phyloP scores from a whole-genome alignment of 345 rosid species.

The Pugionium cornutum region DNA sequence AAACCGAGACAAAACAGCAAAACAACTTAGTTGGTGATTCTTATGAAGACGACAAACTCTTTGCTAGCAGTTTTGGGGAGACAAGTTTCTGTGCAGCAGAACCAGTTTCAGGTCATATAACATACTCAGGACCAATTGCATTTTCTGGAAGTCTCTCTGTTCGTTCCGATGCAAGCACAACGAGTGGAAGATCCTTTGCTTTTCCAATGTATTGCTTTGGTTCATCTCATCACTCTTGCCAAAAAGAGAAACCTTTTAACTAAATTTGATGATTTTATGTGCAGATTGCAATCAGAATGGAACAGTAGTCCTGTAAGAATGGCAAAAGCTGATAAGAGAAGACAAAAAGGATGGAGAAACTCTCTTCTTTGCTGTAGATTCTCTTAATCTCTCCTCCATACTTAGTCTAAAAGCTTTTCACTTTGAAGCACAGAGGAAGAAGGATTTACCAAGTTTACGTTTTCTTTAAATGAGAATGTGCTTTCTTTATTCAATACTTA shows the following conservation, averaged over 20 bases:
- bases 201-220: constrained; percentile 64
- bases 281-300: constrained; percentile 93
- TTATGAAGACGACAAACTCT: constrained; percentile 28
- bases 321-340: constrained; percentile 70
- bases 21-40: constrained; percentile 5
- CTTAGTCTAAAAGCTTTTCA: constrained; percentile 14
- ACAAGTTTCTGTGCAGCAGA: constrained; percentile 75
- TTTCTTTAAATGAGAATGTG: constrained; percentile 1
- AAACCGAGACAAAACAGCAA: constrained; percentile 6
- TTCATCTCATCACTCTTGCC: constrained; percentile 1
- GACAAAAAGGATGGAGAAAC: constrained; percentile 64
- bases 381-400: constrained; percentile 43
- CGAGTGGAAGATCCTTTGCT: constrained; percentile 91
- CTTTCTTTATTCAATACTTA: constrained; percentile 6
- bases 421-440: constrained; percentile 39
- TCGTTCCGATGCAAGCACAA: constrained; percentile 90
- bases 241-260: background rate
- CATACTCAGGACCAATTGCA: constrained; percentile 61
- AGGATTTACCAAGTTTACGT: constrained; percentile 18
- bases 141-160: constrained; percentile 77
- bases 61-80: constrained; percentile 51
- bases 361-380: constrained; percentile 85
- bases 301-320: constrained; percentile 88
- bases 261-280: background rate
- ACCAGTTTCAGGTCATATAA: constrained; percentile 57